These are phyloP conservation scores for Bipolaris bicolor DNA, from an alignment of 2,329 filamentous ascomycete species.

Conservation along the genomic window DNA sequence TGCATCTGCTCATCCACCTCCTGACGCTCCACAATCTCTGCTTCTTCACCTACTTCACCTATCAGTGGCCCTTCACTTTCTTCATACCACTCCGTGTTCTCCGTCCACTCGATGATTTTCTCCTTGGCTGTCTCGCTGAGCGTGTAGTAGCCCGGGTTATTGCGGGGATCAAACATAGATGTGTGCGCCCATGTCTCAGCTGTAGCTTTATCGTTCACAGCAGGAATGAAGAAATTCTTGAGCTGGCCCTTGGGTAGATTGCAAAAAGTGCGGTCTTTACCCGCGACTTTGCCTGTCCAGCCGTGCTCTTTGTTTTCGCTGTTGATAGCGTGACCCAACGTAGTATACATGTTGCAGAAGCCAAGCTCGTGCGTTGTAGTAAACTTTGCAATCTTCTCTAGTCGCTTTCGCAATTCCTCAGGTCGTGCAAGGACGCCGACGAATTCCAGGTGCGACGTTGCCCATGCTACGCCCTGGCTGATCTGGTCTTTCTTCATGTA, in stretches of 20 bases:
- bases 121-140: conserved; percentile 70
- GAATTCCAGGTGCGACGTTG: conserved; percentile 89
- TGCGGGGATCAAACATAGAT: conserved; percentile 74
- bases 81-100: conserved; percentile 70
- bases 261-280: conserved; percentile 84
- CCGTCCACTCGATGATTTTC: conserved; percentile 69
- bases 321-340: conserved; percentile 72
- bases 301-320: conserved; percentile 46
- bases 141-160: conserved; percentile 74
- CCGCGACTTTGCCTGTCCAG: conserved; percentile 64
- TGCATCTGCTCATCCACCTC: conserved; percentile 32
- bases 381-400: conserved; percentile 70
- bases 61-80: conserved; percentile 42
- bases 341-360: conserved; percentile 86
- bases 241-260: conserved; percentile 57
- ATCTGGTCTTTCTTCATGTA: conserved; percentile 86
- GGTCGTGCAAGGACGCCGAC: conserved; percentile 86
- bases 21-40: conserved; percentile 38
- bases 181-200: conserved; percentile 86
- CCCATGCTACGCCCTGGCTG: conserved; percentile 77
- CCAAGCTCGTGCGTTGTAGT: conserved; percentile 71
- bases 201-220: conserved; percentile 75
- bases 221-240: conserved; percentile 43
- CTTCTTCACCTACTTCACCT: conserved; percentile 40
- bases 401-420: conserved; percentile 77